Evolutionary conservation across 164 flowering plant species (phyloP), one percentile per base, ranked within the genome.

Genomic region (Berberis thunbergii): DNA sequence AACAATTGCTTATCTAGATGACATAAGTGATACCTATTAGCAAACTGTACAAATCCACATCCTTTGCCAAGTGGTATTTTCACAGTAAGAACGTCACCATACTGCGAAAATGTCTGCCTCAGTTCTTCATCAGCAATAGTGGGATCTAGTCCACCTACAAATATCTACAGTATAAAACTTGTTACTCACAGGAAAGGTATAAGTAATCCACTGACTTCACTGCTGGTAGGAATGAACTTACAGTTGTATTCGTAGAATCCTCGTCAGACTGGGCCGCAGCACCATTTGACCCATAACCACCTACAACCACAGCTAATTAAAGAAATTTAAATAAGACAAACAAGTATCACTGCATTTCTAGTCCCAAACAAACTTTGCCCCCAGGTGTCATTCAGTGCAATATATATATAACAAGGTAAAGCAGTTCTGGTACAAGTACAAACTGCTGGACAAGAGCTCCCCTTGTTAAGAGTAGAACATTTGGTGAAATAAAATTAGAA

Each of bases 111-210:
- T 46, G 87, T 81, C 65, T 83, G 88, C 79, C 81, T 84, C 26
- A 90, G 91, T 64, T 91, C 96, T 65, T 88, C 98, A 71, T 91
- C 98, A 42, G 84, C 84, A 46, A 84, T 84, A 75, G 69, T 81
- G 41, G 96, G 81, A 68, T 91, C 97, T 64, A 94, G 96, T 49
- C 96, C 98, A 57, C 98, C 98, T 73, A 94, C 98, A 81, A 91
- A 94, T 66, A 93, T 88, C 98, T 93, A 77, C 13, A 71, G 60
- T 42, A 40, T 9, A 54, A 74, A 65, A 50, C 39, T 43, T 46
- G 60, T 76, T 70, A 77, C 60, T 43, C 53, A 56, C 54, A 40
- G 57, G 41, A 41, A 64, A 65, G 38, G 41, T 45, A 44, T 40
- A 40, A 41, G 59, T 38, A n/a, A 2, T 61, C 54, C 5, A 41